phyloP scores from a whole-genome alignment of 176 grass and related monocot genomes.

The Eragrostis nindensis region DNA sequence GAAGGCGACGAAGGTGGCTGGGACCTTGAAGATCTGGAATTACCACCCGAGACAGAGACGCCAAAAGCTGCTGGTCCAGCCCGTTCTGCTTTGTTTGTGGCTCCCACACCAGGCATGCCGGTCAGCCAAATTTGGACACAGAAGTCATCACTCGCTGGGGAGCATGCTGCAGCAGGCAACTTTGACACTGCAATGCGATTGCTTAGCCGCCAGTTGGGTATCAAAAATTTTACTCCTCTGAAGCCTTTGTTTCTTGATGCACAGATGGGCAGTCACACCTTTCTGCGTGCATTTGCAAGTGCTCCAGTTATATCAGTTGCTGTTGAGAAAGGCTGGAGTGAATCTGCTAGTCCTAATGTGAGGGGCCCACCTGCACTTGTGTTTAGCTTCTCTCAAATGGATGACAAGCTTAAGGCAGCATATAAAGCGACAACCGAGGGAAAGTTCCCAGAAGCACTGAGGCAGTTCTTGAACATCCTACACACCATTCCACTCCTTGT shows the following conservation, averaged over 20 bases:
- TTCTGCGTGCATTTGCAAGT: slow-evolving; percentile 59
- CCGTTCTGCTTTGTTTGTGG: slow-evolving; percentile 58
- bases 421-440: slow-evolving; percentile 75
- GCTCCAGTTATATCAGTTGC: slow-evolving; percentile 60
- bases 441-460: slow-evolving; percentile 75
- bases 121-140: slow-evolving; percentile 87
- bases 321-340: slow-evolving; percentile 85
- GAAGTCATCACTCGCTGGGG: slow-evolving; percentile 88
- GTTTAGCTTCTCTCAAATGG: slow-evolving; percentile 76
- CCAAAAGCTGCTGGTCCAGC: slow-evolving; percentile 50
- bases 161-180: slow-evolving; percentile 83
- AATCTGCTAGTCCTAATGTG: slow-evolving; percentile 78
- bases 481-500: slow-evolving; percentile 78
- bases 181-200: slow-evolving; percentile 86
- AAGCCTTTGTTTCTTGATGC: slow-evolving; percentile 74
- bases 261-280: slow-evolving; percentile 68
- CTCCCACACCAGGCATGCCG: slow-evolving; percentile 72
- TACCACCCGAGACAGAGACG: slow-evolving; percentile 68
- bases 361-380: slow-evolving; percentile 78
- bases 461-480: slow-evolving; percentile 78
- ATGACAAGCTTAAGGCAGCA: slow-evolving; percentile 77
- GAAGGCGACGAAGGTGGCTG: slow-evolving; percentile 89
- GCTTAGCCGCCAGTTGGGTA: slow-evolving; percentile 77
- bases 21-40: slow-evolving; percentile 91
- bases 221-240: slow-evolving; percentile 81